These are phyloP conservation scores for Pythium periplocum DNA, from an alignment of 352 stramenopile species.

Conservation along the genomic window DNA sequence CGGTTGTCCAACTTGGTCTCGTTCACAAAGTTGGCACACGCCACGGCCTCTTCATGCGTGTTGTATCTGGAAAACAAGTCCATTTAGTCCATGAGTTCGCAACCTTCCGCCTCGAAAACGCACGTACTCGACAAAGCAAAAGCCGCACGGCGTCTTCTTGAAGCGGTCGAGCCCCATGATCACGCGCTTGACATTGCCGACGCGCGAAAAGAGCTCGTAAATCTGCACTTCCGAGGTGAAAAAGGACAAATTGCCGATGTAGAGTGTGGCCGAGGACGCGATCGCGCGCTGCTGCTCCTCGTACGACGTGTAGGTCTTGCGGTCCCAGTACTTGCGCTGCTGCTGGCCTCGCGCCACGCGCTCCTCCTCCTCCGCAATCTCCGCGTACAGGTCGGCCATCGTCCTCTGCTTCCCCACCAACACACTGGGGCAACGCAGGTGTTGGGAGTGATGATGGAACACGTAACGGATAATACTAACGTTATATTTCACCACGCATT, in stretches of 20 bases:
- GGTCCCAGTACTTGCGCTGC: constrained; percentile 93
- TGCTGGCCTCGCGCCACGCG: constrained; percentile 42
- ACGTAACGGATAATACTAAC: no score
- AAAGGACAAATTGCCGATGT: constrained; percentile 98
- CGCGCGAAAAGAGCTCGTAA: constrained; percentile 91
- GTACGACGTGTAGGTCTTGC: constrained; percentile 89
- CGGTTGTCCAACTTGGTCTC: constrained; percentile 87
- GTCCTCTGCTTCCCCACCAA: neutral
- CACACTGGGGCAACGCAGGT: no score
- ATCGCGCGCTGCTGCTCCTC: constrained; percentile 93
- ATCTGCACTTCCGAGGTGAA: constrained; percentile 95
- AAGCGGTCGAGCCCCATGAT: constrained; percentile 96
- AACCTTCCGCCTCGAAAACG: neutral
- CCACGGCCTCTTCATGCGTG: constrained; percentile 61
- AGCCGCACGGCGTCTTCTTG: constrained; percentile 96
- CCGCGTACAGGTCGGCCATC: constrained; percentile 61
- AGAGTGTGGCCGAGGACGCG: constrained; percentile 88
- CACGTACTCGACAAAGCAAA: constrained; percentile 96
- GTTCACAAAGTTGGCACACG: constrained; percentile 78
- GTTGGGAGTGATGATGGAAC: no score
- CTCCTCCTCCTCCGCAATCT: constrained; percentile 66
- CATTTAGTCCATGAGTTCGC: no score
- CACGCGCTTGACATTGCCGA: constrained; percentile 90
- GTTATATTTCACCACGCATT: no score
- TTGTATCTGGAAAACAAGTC: constrained; percentile 35